Conservation (phyloP, 2,329 filamentous ascomycete species). For the Fusarium sublunatum region DNA sequence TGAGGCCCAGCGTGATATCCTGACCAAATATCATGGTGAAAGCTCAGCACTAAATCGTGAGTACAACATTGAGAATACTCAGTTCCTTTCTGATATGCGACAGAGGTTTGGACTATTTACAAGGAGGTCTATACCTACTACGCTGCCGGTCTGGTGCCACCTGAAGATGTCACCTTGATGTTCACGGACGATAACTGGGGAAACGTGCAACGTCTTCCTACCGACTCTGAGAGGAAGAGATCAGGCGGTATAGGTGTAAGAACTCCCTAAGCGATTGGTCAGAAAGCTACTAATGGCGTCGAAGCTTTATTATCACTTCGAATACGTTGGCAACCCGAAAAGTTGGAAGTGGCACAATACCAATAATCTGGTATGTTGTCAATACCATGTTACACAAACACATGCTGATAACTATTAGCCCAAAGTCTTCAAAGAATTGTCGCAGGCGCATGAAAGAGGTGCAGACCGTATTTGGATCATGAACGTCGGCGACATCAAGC, state of each 20-base stretch:
- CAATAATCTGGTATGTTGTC: slow-evolving; percentile 60
- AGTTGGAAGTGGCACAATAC: slow-evolving; percentile 64
- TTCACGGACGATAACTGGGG: slow-evolving; percentile 72
- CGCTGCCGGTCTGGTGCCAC: slow-evolving; percentile 63
- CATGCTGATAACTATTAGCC: slow-evolving; percentile 50
- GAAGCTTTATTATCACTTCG: slow-evolving; percentile 63
- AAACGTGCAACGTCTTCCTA: slow-evolving; percentile 66
- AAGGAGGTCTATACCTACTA: slow-evolving; percentile 72
- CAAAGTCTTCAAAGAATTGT: slow-evolving; percentile 56
- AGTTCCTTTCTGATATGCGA: too few species aligned
- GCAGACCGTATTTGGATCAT: slow-evolving; percentile 72
- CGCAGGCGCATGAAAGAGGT: slow-evolving; percentile 64
- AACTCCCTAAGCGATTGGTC: neutral
- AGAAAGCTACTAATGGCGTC: neutral
- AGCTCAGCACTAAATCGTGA: slow-evolving; percentile 51
- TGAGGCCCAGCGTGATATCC: slow-evolving; percentile 63
- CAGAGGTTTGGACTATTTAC: slow-evolving; percentile 72
- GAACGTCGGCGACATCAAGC: slow-evolving; percentile 74
- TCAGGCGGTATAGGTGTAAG: slow-evolving; percentile 61
- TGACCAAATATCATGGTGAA: slow-evolving; percentile 63
- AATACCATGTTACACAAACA: neutral
- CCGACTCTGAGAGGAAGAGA: slow-evolving; percentile 63
- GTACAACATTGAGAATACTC: neutral
- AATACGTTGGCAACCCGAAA: slow-evolving; percentile 52
- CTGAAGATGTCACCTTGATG: slow-evolving; percentile 69